Percentiles rank a stretch among this genome's conserved stretches.
Conservation (phyloP, 2,329 filamentous ascomycete genomes). For the Aspergillus sp. region DNA sequence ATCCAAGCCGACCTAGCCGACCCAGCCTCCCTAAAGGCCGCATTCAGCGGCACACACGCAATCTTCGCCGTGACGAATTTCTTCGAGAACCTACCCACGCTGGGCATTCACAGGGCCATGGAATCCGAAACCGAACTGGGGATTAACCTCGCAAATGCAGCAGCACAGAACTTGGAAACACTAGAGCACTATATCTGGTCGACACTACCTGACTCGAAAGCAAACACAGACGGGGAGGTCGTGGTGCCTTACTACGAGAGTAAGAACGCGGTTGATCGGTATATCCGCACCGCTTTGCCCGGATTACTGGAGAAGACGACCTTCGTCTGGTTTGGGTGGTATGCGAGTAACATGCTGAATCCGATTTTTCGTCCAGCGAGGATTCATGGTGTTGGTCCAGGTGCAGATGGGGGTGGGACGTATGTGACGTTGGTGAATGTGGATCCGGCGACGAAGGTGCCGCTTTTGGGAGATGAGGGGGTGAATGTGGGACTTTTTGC, state of each 20-base stretch:
- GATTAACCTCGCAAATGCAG: conserved; percentile 45
- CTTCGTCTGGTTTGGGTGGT: conserved; percentile 40
- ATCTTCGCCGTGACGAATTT: conserved; percentile 46
- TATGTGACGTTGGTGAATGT: not conserved
- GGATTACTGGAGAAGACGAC: conserved; percentile 41
- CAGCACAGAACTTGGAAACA: conserved; percentile 30
- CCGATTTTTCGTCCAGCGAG: conserved; percentile 21
- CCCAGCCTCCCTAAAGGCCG: not conserved
- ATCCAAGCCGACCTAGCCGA: not conserved
- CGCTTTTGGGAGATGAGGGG: not conserved
- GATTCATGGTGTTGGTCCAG: not conserved
- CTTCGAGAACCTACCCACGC: conserved; percentile 36
- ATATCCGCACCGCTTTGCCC: not conserved
- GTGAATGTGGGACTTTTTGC: not conserved
- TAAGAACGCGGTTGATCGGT: not conserved
- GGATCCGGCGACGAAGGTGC: not conserved
- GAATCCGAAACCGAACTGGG: conserved; percentile 42
- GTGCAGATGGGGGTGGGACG: conserved; percentile 5
- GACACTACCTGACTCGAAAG: conserved; percentile 35
- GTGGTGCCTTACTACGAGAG: not conserved
- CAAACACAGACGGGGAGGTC: not conserved
- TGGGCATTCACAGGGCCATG: conserved; percentile 32
- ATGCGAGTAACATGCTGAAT: conserved; percentile 33
- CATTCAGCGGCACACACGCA: not conserved
- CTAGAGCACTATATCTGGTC: conserved; percentile 50